Percentiles rank a stretch among this genome's conserved stretches.
These are phyloP conservation scores for Blumeriella jaapii DNA, from an alignment of 2,329 filamentous ascomycete genomes.

Conservation along the genomic window DNA sequence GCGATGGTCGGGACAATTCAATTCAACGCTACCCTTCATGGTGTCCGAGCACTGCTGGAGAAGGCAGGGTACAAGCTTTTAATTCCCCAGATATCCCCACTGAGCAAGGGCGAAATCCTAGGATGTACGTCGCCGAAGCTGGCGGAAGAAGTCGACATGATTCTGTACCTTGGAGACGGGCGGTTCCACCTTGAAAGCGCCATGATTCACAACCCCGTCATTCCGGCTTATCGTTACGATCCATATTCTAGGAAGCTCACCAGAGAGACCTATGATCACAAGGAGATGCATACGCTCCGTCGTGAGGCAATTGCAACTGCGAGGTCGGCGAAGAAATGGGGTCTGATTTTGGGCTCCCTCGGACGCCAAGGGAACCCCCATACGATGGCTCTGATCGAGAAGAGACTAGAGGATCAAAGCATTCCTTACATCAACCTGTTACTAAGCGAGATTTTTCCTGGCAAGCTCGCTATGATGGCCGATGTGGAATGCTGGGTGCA, in stretches of 20 bases:
- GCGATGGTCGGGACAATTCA: conserved; percentile 96
- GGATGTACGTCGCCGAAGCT: conserved; percentile 88
- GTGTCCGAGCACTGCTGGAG: conserved; percentile 65
- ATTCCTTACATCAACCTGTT: conserved; percentile 78
- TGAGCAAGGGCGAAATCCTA: conserved; percentile 91
- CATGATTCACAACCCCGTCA: conserved; percentile 93
- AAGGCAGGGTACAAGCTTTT: conserved; percentile 74
- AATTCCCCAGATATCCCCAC: conserved; percentile 82
- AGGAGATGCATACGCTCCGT: conserved; percentile 77
- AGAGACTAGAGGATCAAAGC: conserved; percentile 55
- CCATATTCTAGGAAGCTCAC: conserved; percentile 90
- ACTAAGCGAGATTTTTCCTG: conserved; percentile 91
- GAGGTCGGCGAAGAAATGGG: conserved; percentile 75
- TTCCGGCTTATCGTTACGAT: conserved; percentile 92
- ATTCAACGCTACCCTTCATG: conserved; percentile 95
- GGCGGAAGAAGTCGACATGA: conserved; percentile 53
- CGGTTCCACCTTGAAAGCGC: conserved; percentile 94
- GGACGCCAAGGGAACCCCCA: conserved; percentile 93
- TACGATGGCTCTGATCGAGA: conserved; percentile 79
- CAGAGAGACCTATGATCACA: conserved; percentile 82
- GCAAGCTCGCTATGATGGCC: conserved; percentile 83
- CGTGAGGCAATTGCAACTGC: conserved; percentile 66
- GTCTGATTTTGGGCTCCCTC: conserved; percentile 83
- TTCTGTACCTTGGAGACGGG: conserved; percentile 85
- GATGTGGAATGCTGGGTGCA: conserved; percentile 98